Evolutionary conservation across 2,329 filamentous ascomycete species (phyloP).

Genomic region (Botrytis paeoniae): DNA sequence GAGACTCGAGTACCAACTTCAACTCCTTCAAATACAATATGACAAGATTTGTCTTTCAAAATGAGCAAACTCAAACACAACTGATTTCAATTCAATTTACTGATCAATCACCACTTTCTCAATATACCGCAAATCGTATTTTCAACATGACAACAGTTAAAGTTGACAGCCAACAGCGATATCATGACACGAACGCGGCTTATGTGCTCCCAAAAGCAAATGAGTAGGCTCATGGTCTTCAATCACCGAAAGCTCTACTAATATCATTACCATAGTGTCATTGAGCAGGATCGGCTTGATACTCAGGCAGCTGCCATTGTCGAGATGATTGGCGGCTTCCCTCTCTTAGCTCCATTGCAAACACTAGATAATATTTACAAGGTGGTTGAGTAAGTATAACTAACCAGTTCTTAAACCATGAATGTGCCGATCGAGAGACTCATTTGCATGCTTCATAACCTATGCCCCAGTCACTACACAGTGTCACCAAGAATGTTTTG

Average conservation of each 20-base stretch:
- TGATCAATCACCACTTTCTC: not conserved
- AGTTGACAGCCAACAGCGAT: not conserved
- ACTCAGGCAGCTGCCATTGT: constrained; percentile 16
- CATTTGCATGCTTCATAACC: not conserved
- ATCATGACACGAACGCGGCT: constrained; percentile 11
- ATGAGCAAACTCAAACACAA: not conserved
- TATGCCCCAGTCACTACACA: not conserved
- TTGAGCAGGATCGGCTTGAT: constrained; percentile 18
- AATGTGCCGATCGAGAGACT: not conserved
- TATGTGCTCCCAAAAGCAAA: constrained; percentile 18
- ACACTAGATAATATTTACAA: not conserved
- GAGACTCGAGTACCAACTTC: not conserved
- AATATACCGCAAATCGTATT: not conserved
- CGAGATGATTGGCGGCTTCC: constrained; percentile 16
- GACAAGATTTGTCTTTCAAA: not conserved
- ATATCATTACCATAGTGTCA: not conserved
- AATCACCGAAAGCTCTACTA: not conserved
- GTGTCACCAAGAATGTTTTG: not conserved
- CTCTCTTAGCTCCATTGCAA: constrained; percentile 3
- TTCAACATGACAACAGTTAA: not conserved
- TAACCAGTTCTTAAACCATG: not conserved
- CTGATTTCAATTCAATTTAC: not conserved
- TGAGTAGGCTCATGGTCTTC: constrained; percentile 7
- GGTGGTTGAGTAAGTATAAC: constrained; percentile 4
- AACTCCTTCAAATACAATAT: not conserved